These are phyloP conservation scores for Albifimbria verrucaria DNA, from an alignment of 2,329 filamentous ascomycete genomes.

Conservation along the genomic window DNA sequence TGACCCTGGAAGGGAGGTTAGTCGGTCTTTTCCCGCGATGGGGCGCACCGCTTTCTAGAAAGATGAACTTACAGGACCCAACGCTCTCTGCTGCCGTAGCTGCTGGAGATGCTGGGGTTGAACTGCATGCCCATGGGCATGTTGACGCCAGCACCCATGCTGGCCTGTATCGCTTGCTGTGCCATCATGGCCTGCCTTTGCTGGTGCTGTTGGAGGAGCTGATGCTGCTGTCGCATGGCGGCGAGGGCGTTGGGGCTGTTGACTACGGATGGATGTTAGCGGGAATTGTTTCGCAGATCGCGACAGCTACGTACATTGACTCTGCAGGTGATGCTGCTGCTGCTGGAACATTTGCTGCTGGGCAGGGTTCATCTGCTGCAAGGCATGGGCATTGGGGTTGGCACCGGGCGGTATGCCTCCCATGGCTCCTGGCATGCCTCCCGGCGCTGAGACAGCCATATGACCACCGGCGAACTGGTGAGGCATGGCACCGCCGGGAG, in stretches of 20 bases:
- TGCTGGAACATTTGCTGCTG: slow-evolving; percentile 58
- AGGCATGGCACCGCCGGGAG: slow-evolving; percentile 60
- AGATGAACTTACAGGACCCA: slow-evolving; percentile 36
- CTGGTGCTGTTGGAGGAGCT: slow-evolving; percentile 55
- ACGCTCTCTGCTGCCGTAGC: slow-evolving; percentile 38
- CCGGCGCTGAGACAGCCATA: slow-evolving; percentile 70
- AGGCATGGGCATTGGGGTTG: slow-evolving; percentile 63
- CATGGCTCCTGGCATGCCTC: slow-evolving; percentile 73
- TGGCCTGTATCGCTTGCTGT: slow-evolving; percentile 51
- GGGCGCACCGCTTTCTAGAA: background rate
- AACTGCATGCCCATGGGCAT: slow-evolving; percentile 55
- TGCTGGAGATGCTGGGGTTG: slow-evolving; percentile 50
- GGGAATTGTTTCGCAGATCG: slow-evolving; percentile 9
- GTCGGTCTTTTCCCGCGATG: slow-evolving; percentile 11
- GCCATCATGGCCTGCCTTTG: slow-evolving; percentile 50
- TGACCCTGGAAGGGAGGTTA: slow-evolving; percentile 16
- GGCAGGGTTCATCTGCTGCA: slow-evolving; percentile 68
- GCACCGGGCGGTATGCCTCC: slow-evolving; percentile 69
- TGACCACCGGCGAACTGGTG: slow-evolving; percentile 63
- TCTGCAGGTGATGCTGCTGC: slow-evolving; percentile 37
- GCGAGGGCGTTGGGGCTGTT: slow-evolving; percentile 34
- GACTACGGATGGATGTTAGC: slow-evolving; percentile 18
- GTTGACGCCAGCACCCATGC: slow-evolving; percentile 43
- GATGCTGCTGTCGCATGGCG: slow-evolving; percentile 48
- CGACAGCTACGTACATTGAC: slow-evolving; percentile 26